Percentiles rank a stretch among this genome's conserved stretches.
These are phyloP conservation scores for Croton setiger DNA, from an alignment of 441 rosid genomes.

Conservation along the genomic window DNA sequence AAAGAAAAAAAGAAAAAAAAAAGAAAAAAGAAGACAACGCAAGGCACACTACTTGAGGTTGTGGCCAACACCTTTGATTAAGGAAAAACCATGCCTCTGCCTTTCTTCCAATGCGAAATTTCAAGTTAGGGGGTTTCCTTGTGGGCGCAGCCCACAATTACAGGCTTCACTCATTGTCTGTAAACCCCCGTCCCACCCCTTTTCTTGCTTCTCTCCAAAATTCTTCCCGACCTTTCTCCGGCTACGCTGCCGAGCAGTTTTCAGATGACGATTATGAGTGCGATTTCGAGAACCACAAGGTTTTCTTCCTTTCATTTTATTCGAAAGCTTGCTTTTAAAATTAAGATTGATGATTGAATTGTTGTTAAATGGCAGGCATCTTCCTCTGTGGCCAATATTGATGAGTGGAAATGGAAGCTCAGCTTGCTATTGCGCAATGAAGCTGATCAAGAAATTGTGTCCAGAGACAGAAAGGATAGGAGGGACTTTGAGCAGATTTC, in stretches of 20 bases:
- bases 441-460: constrained; percentile 77
- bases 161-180: constrained; percentile 1
- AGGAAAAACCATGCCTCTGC: constrained; percentile 7
- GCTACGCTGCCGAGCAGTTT: constrained; percentile 79
- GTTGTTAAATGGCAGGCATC: constrained; percentile 55
- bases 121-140: constrained; percentile 34
- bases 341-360: constrained; percentile 8
- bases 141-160: constrained; percentile 25
- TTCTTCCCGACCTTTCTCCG: constrained; percentile 32
- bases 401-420: constrained; percentile 98
- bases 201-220: constrained; percentile 21
- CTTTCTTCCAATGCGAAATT: constrained; percentile 37
- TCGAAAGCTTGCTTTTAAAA: not conserved
- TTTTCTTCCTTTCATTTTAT: not conserved
- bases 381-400: constrained; percentile 85
- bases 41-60: too few relatives aligned
- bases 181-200: constrained; percentile 8
- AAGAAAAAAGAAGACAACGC: too few relatives aligned
- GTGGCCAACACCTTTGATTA: too few relatives aligned
- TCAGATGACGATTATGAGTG: constrained; percentile 94
- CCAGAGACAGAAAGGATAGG: constrained; percentile 89
- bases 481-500: constrained; percentile 94
- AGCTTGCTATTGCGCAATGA: constrained; percentile 63
- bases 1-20: too few relatives aligned
- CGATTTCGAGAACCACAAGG: constrained; percentile 86